These are phyloP conservation scores for Orbilia blumenaviensis DNA, from an alignment of 2,329 filamentous ascomycete genomes.

Conservation along the genomic window DNA sequence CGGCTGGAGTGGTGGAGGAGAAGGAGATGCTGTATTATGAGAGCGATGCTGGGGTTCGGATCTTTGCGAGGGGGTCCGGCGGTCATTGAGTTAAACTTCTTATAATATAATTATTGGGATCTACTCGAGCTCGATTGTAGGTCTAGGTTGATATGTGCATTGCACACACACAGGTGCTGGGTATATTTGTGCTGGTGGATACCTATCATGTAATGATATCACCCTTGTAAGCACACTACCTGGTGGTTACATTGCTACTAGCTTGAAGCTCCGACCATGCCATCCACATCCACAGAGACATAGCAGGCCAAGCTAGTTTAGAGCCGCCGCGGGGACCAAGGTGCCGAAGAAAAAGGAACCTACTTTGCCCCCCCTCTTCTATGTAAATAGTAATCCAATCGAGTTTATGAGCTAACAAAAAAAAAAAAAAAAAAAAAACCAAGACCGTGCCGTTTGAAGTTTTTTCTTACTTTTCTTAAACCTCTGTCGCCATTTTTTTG, in stretches of 20 bases:
- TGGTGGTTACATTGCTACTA: too few species aligned
- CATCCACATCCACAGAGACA: neutral
- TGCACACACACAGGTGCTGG: neutral
- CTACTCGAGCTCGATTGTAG: too few species aligned
- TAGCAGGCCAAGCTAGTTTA: too few species aligned
- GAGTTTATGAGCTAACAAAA: neutral
- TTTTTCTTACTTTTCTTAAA: neutral
- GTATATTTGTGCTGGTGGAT: slow-evolving; percentile 12
- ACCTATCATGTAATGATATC: slow-evolving; percentile 19
- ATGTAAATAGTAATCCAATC: too few species aligned
- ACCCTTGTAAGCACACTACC: too few species aligned
- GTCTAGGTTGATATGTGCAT: neutral
- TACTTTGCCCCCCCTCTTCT: neutral
- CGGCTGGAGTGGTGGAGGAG: slow-evolving; percentile 63
- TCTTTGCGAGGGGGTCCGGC: slow-evolving; percentile 78
- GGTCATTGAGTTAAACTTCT: slow-evolving; percentile 11
- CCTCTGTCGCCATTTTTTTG: too few species aligned
- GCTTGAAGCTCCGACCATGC: neutral
- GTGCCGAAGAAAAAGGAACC: slow-evolving; percentile 29
- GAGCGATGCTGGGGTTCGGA: slow-evolving; percentile 79
- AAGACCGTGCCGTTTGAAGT: neutral
- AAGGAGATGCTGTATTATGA: slow-evolving; percentile 84
- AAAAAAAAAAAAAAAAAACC: neutral
- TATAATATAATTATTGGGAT: neutral
- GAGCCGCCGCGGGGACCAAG: neutral